phyloP scores from a whole-genome alignment of 2,329 filamentous ascomycete genomes.

The Talaromyces sp. region DNA sequence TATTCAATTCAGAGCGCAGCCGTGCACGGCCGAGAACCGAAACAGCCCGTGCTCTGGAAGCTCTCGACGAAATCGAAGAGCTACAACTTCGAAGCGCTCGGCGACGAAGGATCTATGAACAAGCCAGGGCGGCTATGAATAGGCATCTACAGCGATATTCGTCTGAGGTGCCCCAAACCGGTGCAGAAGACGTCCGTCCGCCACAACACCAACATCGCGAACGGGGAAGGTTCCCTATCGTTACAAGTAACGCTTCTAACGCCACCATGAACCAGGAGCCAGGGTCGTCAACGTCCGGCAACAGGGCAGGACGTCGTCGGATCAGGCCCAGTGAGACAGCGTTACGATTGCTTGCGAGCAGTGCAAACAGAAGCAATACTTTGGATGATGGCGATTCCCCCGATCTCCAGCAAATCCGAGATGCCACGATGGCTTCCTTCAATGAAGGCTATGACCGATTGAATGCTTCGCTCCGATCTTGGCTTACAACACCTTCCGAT shows the following conservation, averaged over 20 bases:
- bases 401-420: slow-evolving; percentile 17
- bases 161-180: not conserved
- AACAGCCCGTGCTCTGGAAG: slow-evolving; percentile 32
- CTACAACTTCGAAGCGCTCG: slow-evolving; percentile 24
- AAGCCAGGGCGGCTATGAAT: slow-evolving; percentile 23
- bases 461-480: not conserved
- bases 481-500: not conserved
- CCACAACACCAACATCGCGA: slow-evolving; percentile 12
- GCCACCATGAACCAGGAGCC: slow-evolving; percentile 18
- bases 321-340: slow-evolving; percentile 24
- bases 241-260: not conserved
- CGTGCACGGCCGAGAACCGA: slow-evolving; percentile 24
- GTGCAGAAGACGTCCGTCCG: slow-evolving; percentile 7
- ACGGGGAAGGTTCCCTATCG: not conserved
- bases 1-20: slow-evolving; percentile 25
- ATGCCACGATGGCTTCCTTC: slow-evolving; percentile 14
- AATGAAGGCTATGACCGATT: not conserved
- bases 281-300: slow-evolving; percentile 16
- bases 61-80: slow-evolving; percentile 36
- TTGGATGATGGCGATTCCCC: slow-evolving; percentile 1
- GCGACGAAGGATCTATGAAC: slow-evolving; percentile 24
- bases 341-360: slow-evolving; percentile 1
- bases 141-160: not conserved
- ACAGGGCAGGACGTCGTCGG: slow-evolving; percentile 21
- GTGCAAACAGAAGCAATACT: slow-evolving; percentile 11